These are phyloP conservation scores for Sporothrix mexicana DNA, from an alignment of 2,329 filamentous ascomycete genomes.

Conservation along the genomic window DNA sequence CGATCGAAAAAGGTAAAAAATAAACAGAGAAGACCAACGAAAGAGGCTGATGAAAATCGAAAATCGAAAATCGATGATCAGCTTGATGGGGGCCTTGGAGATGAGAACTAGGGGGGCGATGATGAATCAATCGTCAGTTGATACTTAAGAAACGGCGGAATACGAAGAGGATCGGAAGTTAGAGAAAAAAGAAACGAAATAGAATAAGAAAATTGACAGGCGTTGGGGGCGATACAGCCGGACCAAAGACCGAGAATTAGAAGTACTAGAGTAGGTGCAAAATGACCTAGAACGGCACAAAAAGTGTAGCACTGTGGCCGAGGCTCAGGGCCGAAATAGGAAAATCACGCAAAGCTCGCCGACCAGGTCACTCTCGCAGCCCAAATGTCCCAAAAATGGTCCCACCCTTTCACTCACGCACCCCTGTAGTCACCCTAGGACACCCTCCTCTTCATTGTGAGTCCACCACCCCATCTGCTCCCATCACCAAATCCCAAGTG, in stretches of 20 bases:
- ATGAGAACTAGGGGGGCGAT: not conserved
- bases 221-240: not conserved
- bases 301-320: conserved; percentile 23
- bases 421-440: not conserved
- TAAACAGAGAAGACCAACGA: not conserved
- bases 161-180: not conserved
- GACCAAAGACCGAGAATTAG: not conserved
- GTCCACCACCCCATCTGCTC: too few relatives aligned
- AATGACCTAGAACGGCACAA: conserved; percentile 27
- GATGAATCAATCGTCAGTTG: not conserved
- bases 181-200: not conserved
- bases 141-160: not conserved
- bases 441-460: too few relatives aligned
- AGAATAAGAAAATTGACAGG: not conserved
- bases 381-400: not conserved
- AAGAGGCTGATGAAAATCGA: not conserved
- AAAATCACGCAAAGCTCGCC: conserved; percentile 23
- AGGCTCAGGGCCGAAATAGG: conserved; percentile 28
- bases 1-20: conserved; percentile 15
- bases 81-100: not conserved
- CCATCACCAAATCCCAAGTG: conserved; percentile 15
- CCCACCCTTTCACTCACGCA: not conserved
- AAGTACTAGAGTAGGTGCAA: not conserved
- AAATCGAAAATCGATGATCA: not conserved
- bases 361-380: not conserved